Conservation (phyloP, 352 stramenopile genomes). For the Phytophthora colocasiae region DNA sequence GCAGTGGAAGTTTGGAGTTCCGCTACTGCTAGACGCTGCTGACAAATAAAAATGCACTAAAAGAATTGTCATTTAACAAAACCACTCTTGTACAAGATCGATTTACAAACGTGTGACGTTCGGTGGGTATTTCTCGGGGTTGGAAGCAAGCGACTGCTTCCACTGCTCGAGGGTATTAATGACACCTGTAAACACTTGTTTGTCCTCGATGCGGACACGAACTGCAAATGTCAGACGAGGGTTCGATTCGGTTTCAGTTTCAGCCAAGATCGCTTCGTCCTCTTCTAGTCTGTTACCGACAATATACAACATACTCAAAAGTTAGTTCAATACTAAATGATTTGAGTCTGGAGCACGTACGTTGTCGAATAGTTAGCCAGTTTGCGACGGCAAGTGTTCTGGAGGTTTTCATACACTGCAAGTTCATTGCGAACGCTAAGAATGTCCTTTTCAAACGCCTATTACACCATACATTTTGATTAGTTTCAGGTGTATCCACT, state of each 20-base stretch:
- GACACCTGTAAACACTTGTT: conserved; percentile 47
- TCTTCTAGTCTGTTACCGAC: conserved; percentile 45
- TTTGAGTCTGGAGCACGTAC: conserved; percentile 31
- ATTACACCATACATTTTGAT: conserved; percentile 1
- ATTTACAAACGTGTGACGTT: conserved; percentile 29
- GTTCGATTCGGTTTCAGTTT: conserved; percentile 30
- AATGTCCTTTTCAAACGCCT: conserved; percentile 55
- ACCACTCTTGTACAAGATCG: background rate
- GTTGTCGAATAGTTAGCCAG: conserved; percentile 55
- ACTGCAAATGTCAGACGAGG: conserved; percentile 41
- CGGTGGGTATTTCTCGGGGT: conserved; percentile 46
- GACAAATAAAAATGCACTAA: conserved; percentile 23
- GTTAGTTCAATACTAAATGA: background rate
- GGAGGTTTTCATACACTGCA: conserved; percentile 60
- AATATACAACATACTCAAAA: conserved; percentile 6
- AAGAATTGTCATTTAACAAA: conserved; percentile 19
- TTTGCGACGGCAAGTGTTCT: conserved; percentile 49
- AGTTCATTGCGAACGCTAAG: conserved; percentile 60
- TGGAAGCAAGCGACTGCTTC: conserved; percentile 39
- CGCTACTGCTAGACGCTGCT: background rate
- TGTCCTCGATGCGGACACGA: conserved; percentile 59
- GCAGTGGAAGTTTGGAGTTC: background rate
- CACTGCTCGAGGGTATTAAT: conserved; percentile 50
- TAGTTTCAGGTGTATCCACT: background rate
- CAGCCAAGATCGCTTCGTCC: conserved; percentile 42